Evolutionary conservation across 371 early-diverging fungal species (phyloP).

Genomic region (Actinomucor elegans): DNA sequence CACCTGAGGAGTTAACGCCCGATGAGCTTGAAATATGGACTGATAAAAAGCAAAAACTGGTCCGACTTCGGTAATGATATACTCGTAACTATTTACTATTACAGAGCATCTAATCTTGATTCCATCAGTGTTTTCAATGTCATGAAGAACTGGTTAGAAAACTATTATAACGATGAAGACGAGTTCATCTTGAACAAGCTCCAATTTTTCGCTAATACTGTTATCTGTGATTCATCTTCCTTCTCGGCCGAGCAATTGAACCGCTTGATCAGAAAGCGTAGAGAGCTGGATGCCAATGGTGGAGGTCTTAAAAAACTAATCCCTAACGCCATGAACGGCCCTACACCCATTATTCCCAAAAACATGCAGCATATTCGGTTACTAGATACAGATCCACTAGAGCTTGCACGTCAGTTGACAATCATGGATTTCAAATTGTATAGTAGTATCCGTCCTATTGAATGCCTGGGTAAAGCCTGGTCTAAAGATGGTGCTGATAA

Average conservation of each 20-base stretch:
- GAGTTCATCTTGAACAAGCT: slow-evolving; percentile 67
- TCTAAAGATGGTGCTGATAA: slow-evolving; percentile 64
- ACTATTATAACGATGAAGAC: slow-evolving; percentile 78
- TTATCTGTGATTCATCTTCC: slow-evolving; percentile 71
- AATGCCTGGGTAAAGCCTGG: slow-evolving; percentile 92
- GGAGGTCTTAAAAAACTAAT: slow-evolving; percentile 62
- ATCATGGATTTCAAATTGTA: slow-evolving; percentile 82
- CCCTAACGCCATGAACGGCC: slow-evolving; percentile 39
- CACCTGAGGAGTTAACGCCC: slow-evolving; percentile 68
- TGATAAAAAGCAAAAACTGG: slow-evolving; percentile 81
- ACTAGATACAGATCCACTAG: slow-evolving; percentile 87
- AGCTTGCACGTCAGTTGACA: slow-evolving; percentile 92
- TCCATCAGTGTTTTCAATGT: slow-evolving; percentile 79
- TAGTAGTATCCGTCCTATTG: slow-evolving; percentile 79
- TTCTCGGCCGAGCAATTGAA: slow-evolving; percentile 72
- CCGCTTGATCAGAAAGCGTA: slow-evolving; percentile 68
- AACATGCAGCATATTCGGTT: slow-evolving; percentile 65
- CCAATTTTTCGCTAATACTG: slow-evolving; percentile 76
- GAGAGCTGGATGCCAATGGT: slow-evolving; percentile 54
- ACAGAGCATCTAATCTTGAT: background rate
- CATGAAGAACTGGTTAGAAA: slow-evolving; percentile 89
- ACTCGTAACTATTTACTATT: background rate
- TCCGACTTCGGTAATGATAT: slow-evolving; percentile 67
- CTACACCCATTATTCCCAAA: slow-evolving; percentile 67
- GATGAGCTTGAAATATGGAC: slow-evolving; percentile 78